These are phyloP conservation scores for Xylaria sp. DNA, from an alignment of 2,329 filamentous ascomycete species.

Conservation along the genomic window DNA sequence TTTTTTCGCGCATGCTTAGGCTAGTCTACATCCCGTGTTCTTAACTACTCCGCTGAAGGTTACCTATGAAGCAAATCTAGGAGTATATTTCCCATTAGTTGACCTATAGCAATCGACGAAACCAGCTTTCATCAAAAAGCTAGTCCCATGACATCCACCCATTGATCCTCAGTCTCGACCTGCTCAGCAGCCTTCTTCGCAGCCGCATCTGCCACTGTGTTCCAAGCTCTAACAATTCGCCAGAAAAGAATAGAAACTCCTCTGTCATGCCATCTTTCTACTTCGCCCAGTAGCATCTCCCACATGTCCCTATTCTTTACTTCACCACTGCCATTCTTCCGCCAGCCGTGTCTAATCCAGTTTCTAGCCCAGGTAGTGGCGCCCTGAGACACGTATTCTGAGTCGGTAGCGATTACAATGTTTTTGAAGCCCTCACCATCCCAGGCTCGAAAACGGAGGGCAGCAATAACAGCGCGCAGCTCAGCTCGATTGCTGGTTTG, in stretches of 20 bases:
- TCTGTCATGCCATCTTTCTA: slow-evolving; percentile 45
- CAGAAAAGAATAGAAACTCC: slow-evolving; percentile 57
- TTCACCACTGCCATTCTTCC: slow-evolving; percentile 42
- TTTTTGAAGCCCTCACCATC: slow-evolving; percentile 51
- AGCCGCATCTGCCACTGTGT: slow-evolving; percentile 54
- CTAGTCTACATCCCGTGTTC: background rate
- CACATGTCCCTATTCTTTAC: slow-evolving; percentile 65
- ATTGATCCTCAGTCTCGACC: background rate
- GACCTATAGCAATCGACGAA: background rate
- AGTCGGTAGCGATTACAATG: slow-evolving; percentile 65
- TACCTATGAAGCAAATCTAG: too few species aligned
- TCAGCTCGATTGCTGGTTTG: slow-evolving; percentile 65
- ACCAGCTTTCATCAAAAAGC: background rate
- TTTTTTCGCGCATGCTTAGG: background rate
- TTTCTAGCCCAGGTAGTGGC: slow-evolving; percentile 53
- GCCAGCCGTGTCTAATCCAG: slow-evolving; percentile 60
- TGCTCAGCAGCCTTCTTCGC: slow-evolving; percentile 39
- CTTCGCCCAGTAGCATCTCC: slow-evolving; percentile 57
- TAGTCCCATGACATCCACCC: slow-evolving; percentile 1
- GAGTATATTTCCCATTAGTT: too few species aligned
- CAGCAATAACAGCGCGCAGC: slow-evolving; percentile 63
- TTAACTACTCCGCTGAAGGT: background rate
- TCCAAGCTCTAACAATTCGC: slow-evolving; percentile 57
- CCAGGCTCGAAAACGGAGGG: slow-evolving; percentile 58
- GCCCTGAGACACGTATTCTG: slow-evolving; percentile 59